Evolutionary conservation across 2,329 filamentous ascomycete species (phyloP).

Genomic region (Cytospora leucostoma): DNA sequence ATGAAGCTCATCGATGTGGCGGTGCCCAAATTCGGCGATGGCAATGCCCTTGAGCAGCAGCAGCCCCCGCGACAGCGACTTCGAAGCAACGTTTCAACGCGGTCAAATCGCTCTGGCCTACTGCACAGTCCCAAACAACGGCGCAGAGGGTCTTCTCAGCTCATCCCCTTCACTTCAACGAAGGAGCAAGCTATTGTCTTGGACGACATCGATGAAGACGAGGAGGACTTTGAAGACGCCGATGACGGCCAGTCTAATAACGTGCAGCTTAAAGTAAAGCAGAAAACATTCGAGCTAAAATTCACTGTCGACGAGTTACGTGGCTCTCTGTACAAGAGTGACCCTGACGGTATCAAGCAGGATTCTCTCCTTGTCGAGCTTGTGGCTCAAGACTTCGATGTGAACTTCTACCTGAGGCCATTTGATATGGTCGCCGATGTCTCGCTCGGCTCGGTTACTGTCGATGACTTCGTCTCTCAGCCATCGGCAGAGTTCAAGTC

Average conservation of each 20-base stretch:
- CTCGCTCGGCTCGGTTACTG: conserved; percentile 78
- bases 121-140: conserved; percentile 35
- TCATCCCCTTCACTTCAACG: conserved; percentile 61
- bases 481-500: conserved; percentile 91
- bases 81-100: conserved; percentile 46
- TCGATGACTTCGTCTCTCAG: conserved; percentile 94
- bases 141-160: conserved; percentile 62
- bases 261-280: conserved; percentile 71
- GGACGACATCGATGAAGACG: conserved; percentile 70
- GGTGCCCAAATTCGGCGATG: conserved; percentile 71
- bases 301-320: conserved; percentile 94
- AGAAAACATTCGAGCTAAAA: conserved; percentile 92
- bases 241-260: conserved; percentile 53
- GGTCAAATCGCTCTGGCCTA: conserved; percentile 29
- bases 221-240: conserved; percentile 68
- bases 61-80: conserved; percentile 48
- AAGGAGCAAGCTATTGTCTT: conserved; percentile 75
- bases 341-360: conserved; percentile 71
- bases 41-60: conserved; percentile 47
- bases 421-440: conserved; percentile 95
- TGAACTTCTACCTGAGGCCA: conserved; percentile 84
- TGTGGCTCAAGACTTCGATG: conserved; percentile 82
- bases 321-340: conserved; percentile 86
- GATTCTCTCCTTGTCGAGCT: conserved; percentile 88
- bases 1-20: conserved; percentile 97